Percentiles rank a stretch among this genome's conserved stretches.
These are phyloP conservation scores for Coffea canephora DNA, from an alignment of 257 asterid species.

Conservation along the genomic window DNA sequence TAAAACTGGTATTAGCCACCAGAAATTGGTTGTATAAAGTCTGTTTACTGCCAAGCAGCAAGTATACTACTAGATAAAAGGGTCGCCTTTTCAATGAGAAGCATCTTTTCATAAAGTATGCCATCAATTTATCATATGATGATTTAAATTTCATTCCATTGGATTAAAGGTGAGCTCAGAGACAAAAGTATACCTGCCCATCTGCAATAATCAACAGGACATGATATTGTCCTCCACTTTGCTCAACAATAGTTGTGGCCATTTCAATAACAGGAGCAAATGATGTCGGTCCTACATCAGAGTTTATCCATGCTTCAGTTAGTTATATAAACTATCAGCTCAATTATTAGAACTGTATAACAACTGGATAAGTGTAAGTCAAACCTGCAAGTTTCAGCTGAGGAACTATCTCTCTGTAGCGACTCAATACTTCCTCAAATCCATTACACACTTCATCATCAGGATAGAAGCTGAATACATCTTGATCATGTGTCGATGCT, in stretches of 20 bases:
- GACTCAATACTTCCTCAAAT: constrained; percentile 81
- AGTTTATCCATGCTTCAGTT: constrained; percentile 24
- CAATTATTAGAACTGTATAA: constrained; percentile 9
- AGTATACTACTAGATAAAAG: neutral
- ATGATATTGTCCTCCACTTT: constrained; percentile 90
- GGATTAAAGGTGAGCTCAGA: neutral
- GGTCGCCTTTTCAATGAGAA: neutral
- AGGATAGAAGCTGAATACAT: constrained; percentile 77
- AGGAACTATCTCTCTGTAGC: constrained; percentile 77
- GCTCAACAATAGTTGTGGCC: constrained; percentile 86
- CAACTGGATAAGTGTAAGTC: constrained; percentile 14
- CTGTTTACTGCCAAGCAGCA: neutral
- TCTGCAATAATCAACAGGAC: constrained; percentile 89
- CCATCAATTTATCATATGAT: neutral
- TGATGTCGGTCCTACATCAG: constrained; percentile 87
- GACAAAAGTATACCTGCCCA: constrained; percentile 66
- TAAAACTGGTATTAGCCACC: neutral
- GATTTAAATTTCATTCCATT: neutral
- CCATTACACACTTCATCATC: constrained; percentile 78
- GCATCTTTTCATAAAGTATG: neutral
- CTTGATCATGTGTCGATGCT: constrained; percentile 91
- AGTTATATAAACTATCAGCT: neutral
- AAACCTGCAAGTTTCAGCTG: constrained; percentile 78
- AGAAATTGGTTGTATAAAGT: neutral
- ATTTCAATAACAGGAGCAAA: constrained; percentile 85